Evolutionary conservation across 2,329 filamentous ascomycete genomes (phyloP).

Genomic region (Thelonectria discophora): DNA sequence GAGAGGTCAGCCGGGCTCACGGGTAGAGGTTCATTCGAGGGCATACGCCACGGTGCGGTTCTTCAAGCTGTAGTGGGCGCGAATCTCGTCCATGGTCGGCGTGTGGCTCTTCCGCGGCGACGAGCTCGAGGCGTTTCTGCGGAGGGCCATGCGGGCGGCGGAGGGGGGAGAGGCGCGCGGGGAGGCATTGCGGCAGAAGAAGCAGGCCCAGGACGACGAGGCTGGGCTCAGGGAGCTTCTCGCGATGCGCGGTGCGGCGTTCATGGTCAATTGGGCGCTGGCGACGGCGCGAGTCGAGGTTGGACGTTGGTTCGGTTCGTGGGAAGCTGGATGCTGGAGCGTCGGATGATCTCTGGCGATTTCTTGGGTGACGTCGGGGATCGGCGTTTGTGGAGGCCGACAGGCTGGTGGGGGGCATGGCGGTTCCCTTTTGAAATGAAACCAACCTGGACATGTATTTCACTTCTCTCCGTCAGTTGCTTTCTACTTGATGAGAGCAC

Average conservation of each 20-base stretch:
- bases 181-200: constrained; percentile 49
- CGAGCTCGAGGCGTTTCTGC: constrained; percentile 47
- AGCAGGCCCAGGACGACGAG: constrained; percentile 49
- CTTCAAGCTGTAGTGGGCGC: constrained; percentile 70
- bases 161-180: constrained; percentile 36
- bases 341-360: constrained; percentile 40
- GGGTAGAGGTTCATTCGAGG: not conserved
- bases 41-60: constrained; percentile 67
- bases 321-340: constrained; percentile 20
- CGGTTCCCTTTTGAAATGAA: not conserved
- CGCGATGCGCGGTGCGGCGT: constrained; percentile 48
- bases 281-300: constrained; percentile 20
- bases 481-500: not conserved
- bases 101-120: constrained; percentile 38
- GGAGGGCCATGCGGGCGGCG: constrained; percentile 34
- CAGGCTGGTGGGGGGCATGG: no score
- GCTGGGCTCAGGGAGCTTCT: constrained; percentile 43
- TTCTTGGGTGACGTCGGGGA: constrained; percentile 39
- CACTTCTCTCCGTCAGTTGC: no score
- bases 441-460: not conserved
- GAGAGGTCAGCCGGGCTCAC: constrained; percentile 29
- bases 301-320: no score
- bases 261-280: constrained; percentile 49
- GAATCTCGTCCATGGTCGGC: constrained; percentile 68
- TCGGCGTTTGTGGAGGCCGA: constrained; percentile 35